Evolutionary conservation across 108 stramenopile species (phyloP), one percentile per base, ranked within the genome.

Genomic region (Nitzschia sp.): DNA sequence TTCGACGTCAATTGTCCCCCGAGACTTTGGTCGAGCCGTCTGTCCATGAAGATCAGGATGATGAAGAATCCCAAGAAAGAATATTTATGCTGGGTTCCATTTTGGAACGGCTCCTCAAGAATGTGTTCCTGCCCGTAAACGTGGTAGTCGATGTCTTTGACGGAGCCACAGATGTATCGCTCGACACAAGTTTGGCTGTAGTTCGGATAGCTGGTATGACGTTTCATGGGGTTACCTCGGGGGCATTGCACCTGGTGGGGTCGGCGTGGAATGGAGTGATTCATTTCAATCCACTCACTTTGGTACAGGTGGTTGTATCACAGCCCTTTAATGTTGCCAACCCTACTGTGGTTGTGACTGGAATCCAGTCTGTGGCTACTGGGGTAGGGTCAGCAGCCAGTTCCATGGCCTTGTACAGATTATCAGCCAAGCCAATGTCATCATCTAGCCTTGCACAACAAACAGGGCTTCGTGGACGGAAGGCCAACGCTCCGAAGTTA

Each of bases 351-450:
- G 88, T 75, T 0, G 61, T 94, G 0, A 83, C 79, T 41, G 92
- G 92, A 8, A 88, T 94, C 50, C 90, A 91, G 57, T 88, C 86
- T 57, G 92, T 91, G 21, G 92, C 92, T 2, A 89, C 88, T 11
- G 92, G 89, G 17, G 90, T 91, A n/a, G 89, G 88, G 22, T 89
- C 87, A 12, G 89, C 82, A 3, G 29, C 29, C 29, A 84, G 86
- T 59, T 88, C 74, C 20, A 75, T 82, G 76, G 87, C 68, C 48
- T 78, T 82, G 44, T 51, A 81, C 57, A 65, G 76, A 41, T 53
- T 82, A 12, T 82, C 81, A 12, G 75, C 57, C 40, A 75, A 75
- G 19, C 58, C 66, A 29, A 46, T 20, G 11, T 66, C 73, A n/a
- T 58, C 66, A 10, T 57, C 56, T 29, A 60, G 70, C 40, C 53